Evolutionary conservation across 2,329 filamentous ascomycete species (phyloP).

Genomic region (Paecilomyces dactylethromorphus): DNA sequence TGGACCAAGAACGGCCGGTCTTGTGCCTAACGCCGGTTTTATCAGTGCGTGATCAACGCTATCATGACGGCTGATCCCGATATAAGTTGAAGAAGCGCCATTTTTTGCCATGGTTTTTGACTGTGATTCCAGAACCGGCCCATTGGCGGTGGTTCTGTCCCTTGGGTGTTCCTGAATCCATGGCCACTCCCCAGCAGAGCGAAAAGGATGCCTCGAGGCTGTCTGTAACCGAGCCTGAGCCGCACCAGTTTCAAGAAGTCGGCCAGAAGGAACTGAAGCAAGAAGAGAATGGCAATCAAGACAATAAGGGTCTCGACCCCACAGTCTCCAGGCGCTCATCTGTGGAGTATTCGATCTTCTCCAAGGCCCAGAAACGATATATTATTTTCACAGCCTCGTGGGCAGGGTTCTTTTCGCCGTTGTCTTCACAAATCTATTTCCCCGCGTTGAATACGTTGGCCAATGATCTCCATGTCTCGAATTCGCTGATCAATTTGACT

Average conservation of each 20-base stretch:
- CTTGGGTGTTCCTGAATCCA: not conserved
- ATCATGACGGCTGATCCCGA: not conserved
- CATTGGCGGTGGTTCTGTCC: not conserved
- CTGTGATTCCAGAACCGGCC: not conserved
- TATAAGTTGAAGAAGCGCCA: not conserved
- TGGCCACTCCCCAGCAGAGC: not conserved
- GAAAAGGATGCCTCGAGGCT: not conserved
- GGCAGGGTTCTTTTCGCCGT: slow-evolving; percentile 34
- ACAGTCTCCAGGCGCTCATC: not conserved
- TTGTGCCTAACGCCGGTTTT: not conserved
- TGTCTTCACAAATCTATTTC: slow-evolving; percentile 40
- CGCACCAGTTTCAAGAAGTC: not conserved
- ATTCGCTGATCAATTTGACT: slow-evolving; percentile 14
- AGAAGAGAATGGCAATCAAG: not conserved
- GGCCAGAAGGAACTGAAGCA: not conserved
- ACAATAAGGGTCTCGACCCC: not conserved
- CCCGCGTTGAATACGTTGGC: slow-evolving; percentile 31
- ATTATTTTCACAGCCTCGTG: slow-evolving; percentile 14
- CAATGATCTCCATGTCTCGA: slow-evolving; percentile 20
- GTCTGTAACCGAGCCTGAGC: not conserved
- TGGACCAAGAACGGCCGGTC: not conserved
- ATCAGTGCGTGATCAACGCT: not conserved
- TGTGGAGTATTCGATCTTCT: slow-evolving; percentile 14
- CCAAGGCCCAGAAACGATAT: slow-evolving; percentile 9
- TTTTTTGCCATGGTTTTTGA: not conserved